Percentiles rank a stretch among this genome's conserved stretches.
Conservation (phyloP, 495 filamentous ascomycete genomes). For the Daldinia childiae region DNA sequence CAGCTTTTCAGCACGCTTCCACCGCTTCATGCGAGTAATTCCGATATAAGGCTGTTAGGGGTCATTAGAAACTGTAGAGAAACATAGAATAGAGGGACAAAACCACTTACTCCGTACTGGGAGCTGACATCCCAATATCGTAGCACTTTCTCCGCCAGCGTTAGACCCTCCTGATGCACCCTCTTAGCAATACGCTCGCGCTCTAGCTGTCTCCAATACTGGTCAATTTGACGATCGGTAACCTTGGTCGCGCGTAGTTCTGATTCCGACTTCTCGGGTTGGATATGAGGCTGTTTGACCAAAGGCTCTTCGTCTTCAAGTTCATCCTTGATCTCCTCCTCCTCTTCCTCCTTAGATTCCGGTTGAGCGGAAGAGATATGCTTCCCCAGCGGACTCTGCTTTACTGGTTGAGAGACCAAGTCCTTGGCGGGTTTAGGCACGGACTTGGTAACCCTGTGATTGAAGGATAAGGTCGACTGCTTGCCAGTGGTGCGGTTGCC, state of each 20-base stretch:
- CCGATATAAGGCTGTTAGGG: constrained; percentile 82
- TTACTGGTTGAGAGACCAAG: constrained; percentile 57
- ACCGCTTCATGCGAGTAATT: constrained; percentile 80
- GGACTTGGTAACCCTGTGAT: constrained; percentile 77
- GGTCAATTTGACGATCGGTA: constrained; percentile 68
- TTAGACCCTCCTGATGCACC: constrained; percentile 79
- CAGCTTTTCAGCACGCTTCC: constrained; percentile 83
- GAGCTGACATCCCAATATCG: constrained; percentile 87
- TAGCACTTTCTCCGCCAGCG: constrained; percentile 81
- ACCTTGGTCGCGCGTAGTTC: constrained; percentile 68
- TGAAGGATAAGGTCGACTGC: constrained; percentile 82
- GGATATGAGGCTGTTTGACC: neutral
- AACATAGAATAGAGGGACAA: neutral
- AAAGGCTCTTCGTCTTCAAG: constrained; percentile 11
- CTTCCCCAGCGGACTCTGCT: constrained; percentile 33
- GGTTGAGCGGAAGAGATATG: constrained; percentile 22
- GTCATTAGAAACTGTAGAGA: constrained; percentile 22
- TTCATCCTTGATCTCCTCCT: constrained; percentile 2
- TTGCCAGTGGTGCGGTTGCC: constrained; percentile 52
- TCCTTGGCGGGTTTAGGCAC: constrained; percentile 63
- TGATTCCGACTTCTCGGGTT: constrained; percentile 55
- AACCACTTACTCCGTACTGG: constrained; percentile 83
- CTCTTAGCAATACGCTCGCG: constrained; percentile 54
- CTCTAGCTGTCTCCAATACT: constrained; percentile 79
- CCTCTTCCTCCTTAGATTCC: constrained; percentile 10